Base-by-base conservation (phyloP, 768 basidiomycete genomes). In the Crucibulum laeve region DNA sequence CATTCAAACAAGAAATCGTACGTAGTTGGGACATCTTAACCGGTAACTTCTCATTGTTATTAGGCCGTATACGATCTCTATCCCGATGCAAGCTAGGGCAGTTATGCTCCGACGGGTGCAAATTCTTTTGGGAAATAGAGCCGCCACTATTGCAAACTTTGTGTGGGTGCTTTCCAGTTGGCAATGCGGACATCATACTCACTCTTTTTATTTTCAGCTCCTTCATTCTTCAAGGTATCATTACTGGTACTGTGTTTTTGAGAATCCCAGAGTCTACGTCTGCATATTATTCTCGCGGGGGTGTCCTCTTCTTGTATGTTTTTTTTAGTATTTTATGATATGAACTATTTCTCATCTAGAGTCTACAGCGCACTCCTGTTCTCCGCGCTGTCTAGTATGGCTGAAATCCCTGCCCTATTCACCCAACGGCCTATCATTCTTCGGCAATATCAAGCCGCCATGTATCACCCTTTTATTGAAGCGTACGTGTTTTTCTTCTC, bases 271-370 rank as follows among this genome's bases (percentile, higher is more conserved):
- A 77, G 14, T 56, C 63, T 14, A 84, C 85, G 0, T 52, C 65
- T 3, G 79, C 75, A 15, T 80, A 79, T 57, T 87, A 84, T 63
- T 79, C 81, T 13, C 74, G 87, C 21, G 86, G 83, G 23, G 80
- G 86, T 67, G 68, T 84, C 11, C 61, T 90, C 21, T 88, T 84
- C 70, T 86, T 87, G 73, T 79, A 62, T 24, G 74, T 63, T 26
- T 26, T 15, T 1, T 24, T 42, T 17, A 42, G 5, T 13, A 25
- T 17, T 13, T 24, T 38, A 14, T 19, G 18, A 41, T 19, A 42
- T 15, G 51, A 24, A 4, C 11, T 30, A 10, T 4, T 24, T 34
- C 0, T 26, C 74, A 40, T 18, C 7, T 19, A 1, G 5, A 18
- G 28, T 19, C 13, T 28, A 14, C 21, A 65, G 82, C 46, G 63